These are phyloP conservation scores for Selaginella tamariscina DNA, from an alignment of 75 land plant species.

Conservation along the genomic window DNA sequence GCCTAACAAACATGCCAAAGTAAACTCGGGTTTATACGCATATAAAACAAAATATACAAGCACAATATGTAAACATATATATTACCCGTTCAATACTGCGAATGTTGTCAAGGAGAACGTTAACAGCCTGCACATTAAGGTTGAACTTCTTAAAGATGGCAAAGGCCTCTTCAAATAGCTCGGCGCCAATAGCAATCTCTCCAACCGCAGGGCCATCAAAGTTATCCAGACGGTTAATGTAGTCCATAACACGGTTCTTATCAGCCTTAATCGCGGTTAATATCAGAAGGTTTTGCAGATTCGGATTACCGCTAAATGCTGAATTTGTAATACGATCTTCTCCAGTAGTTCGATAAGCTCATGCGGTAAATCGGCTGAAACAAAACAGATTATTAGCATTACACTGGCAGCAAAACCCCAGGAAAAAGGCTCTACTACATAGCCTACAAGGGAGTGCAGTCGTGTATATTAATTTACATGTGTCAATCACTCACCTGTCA, in stretches of 20 bases:
- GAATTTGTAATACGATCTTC: constrained; percentile 98
- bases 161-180: constrained; percentile 87
- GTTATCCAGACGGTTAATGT: constrained; percentile 81
- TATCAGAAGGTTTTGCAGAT: constrained; percentile 85
- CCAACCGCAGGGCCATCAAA: constrained; percentile 99
- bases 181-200: constrained; percentile 91
- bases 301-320: constrained; percentile 94
- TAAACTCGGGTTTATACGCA: no score
- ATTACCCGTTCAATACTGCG: constrained; percentile 81
- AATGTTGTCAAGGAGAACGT: constrained; percentile 86
- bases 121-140: constrained; percentile 80
- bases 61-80: no score
- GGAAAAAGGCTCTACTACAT: no score
- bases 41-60: no score
- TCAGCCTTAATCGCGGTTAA: constrained; percentile 95
- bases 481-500: constrained; percentile 99
- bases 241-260: constrained; percentile 89
- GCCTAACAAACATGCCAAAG: no score
- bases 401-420: no score
- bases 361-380: constrained; percentile 96
- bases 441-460: no score
- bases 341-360: constrained; percentile 94
- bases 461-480: no score
- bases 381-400: no score
- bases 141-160: constrained; percentile 97